Evolutionary conservation across 257 asterid species (phyloP).

Genomic region (Agastache rugosa): DNA sequence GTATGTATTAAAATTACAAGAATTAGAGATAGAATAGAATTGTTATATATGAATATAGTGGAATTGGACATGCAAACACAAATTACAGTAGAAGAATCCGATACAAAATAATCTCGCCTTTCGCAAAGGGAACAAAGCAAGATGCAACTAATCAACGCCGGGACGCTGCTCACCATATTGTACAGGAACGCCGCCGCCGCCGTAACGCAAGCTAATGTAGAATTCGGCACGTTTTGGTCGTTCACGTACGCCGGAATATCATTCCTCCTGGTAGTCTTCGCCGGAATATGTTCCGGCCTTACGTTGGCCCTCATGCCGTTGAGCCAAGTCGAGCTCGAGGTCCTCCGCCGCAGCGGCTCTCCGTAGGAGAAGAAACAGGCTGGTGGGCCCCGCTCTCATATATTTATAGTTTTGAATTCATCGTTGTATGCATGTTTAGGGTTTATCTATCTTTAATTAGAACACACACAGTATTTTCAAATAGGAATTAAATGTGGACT

Average conservation of each 20-base stretch:
- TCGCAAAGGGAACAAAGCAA: slow-evolving; percentile 3
- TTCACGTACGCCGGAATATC: slow-evolving; percentile 75
- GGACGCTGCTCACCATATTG: slow-evolving; percentile 52
- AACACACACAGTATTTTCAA: too few species aligned
- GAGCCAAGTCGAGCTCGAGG: slow-evolving; percentile 87
- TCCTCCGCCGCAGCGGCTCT: slow-evolving; percentile 87
- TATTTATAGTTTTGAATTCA: too few species aligned
- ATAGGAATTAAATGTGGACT: too few species aligned
- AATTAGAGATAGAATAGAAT: too few species aligned
- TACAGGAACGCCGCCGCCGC: slow-evolving; percentile 35
- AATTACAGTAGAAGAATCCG: not conserved
- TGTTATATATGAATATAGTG: not conserved
- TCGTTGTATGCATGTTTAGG: too few species aligned
- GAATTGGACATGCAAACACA: not conserved
- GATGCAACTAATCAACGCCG: slow-evolving; percentile 60
- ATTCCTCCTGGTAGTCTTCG: slow-evolving; percentile 74
- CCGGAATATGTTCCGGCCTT: slow-evolving; percentile 89
- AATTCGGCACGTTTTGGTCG: slow-evolving; percentile 75
- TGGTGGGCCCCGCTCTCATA: slow-evolving; percentile 41
- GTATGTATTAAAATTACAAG: too few species aligned
- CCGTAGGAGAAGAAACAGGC: slow-evolving; percentile 84
- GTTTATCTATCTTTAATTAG: too few species aligned
- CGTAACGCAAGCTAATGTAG: slow-evolving; percentile 56
- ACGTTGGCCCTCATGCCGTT: slow-evolving; percentile 90
- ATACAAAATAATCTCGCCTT: not conserved